These are phyloP conservation scores for Wakefieldia striispora DNA, from an alignment of 768 basidiomycete species.

Conservation along the genomic window DNA sequence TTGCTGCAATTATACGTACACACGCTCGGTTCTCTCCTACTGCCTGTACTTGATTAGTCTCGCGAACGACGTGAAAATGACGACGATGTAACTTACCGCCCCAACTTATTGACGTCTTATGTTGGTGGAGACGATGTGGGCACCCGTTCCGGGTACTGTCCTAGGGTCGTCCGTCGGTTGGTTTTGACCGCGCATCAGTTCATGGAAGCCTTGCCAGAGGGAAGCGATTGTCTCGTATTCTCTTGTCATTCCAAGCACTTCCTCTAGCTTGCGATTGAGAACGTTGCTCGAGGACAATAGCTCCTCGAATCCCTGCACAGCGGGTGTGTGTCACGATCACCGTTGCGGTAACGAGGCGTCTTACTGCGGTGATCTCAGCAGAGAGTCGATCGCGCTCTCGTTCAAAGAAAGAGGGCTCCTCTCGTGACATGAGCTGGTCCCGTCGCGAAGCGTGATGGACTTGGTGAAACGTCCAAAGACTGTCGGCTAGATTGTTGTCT, in stretches of 20 bases:
- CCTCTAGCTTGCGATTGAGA: slow-evolving; percentile 88
- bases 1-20: slow-evolving; percentile 34
- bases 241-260: slow-evolving; percentile 87
- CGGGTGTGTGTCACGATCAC: background rate
- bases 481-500: too few species aligned
- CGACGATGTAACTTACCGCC: slow-evolving; percentile 17
- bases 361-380: slow-evolving; percentile 70
- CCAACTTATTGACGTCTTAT: slow-evolving; percentile 23
- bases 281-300: slow-evolving; percentile 80
- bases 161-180: slow-evolving; percentile 33
- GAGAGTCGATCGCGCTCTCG: slow-evolving; percentile 74
- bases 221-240: slow-evolving; percentile 89
- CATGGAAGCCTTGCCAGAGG: slow-evolving; percentile 79
- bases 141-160: slow-evolving; percentile 65
- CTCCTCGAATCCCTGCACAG: slow-evolving; percentile 78
- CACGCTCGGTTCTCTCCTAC: slow-evolving; percentile 22
- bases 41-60: slow-evolving; percentile 41
- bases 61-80: slow-evolving; percentile 24
- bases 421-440: slow-evolving; percentile 25
- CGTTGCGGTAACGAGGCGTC: slow-evolving; percentile 11
- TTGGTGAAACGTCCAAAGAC: too few species aligned
- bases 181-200: slow-evolving; percentile 62
- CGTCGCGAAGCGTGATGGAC: too few species aligned
- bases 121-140: slow-evolving; percentile 50
- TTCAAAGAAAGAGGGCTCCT: slow-evolving; percentile 67